Percentiles rank a stretch among this genome's conserved stretches.
These are phyloP conservation scores for Ustilaginoidea virens DNA, from an alignment of 2,329 filamentous ascomycete species.

Conservation along the genomic window DNA sequence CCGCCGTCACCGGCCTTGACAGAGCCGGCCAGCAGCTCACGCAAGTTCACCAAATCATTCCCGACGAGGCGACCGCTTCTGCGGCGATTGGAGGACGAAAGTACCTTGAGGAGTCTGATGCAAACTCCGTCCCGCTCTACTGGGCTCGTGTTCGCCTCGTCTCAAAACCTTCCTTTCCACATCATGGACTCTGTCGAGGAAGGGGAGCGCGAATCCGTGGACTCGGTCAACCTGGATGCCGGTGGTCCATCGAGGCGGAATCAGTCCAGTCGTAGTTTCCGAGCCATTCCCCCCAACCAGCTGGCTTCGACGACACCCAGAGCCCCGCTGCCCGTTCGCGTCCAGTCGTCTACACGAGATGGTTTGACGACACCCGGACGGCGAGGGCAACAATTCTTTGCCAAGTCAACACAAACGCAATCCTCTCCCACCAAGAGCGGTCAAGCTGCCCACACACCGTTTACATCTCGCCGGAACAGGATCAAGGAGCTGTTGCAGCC, in stretches of 20 bases:
- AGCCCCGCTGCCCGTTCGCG: constrained; percentile 7
- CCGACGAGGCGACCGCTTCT: constrained; percentile 11
- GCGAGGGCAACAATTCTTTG: background rate
- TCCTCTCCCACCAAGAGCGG: background rate
- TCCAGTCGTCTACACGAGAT: background rate
- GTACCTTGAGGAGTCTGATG: constrained; percentile 10
- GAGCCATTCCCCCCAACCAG: too few species aligned
- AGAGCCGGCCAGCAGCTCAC: constrained; percentile 1
- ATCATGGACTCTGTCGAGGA: constrained; percentile 17
- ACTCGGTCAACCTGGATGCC: too few species aligned
- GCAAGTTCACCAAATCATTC: constrained; percentile 12
- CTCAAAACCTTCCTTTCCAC: constrained; percentile 13
- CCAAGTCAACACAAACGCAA: background rate
- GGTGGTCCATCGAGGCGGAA: too few species aligned
- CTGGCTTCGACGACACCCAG: constrained; percentile 10
- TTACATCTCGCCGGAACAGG: too few species aligned
- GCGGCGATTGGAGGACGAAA: constrained; percentile 9
- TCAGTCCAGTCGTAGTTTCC: too few species aligned
- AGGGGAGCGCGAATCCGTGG: constrained; percentile 12
- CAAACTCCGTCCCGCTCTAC: constrained; percentile 33
- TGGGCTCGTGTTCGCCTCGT: constrained; percentile 22
- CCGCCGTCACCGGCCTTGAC: background rate
- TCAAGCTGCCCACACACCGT: too few species aligned
- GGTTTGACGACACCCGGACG: background rate
- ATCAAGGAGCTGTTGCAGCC: too few species aligned